Percentiles rank a stretch among this genome's conserved stretches.
Evolutionary conservation across 2,329 filamentous ascomycete genomes (phyloP).

Genomic region (Talaromyces sp.): DNA sequence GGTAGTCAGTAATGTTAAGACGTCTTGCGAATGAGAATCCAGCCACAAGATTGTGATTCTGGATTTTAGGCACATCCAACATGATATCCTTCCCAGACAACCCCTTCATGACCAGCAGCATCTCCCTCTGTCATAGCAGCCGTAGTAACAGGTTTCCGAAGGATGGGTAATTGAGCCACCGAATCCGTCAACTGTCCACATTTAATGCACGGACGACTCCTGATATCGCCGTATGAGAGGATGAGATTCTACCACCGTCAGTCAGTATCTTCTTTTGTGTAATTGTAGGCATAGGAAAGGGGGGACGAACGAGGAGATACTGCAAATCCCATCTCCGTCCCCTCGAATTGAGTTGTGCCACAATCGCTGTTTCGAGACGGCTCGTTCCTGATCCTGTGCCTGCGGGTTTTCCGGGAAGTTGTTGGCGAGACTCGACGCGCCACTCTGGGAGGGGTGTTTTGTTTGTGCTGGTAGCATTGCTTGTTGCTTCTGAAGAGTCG

Average conservation of each 20-base stretch:
- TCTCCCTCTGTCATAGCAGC: background rate
- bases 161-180: slow-evolving; percentile 38
- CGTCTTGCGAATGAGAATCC: background rate
- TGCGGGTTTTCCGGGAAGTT: slow-evolving; percentile 16
- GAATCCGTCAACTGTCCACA: slow-evolving; percentile 38
- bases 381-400: slow-evolving; percentile 26
- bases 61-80: slow-evolving; percentile 26
- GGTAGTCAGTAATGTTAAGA: background rate
- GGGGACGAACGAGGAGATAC: slow-evolving; percentile 36
- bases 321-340: slow-evolving; percentile 38
- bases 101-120: background rate
- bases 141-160: slow-evolving; percentile 26
- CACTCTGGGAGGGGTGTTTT: slow-evolving; percentile 25
- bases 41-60: background rate
- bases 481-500: background rate
- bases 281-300: no score
- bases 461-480: background rate
- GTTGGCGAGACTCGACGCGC: slow-evolving; percentile 28
- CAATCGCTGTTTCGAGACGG: slow-evolving; percentile 34
- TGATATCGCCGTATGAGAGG: slow-evolving; percentile 40
- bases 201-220: slow-evolving; percentile 36
- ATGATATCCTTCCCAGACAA: slow-evolving; percentile 37
- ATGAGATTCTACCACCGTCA: slow-evolving; percentile 38
- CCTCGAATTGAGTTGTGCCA: slow-evolving; percentile 33
- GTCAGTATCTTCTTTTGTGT: background rate